A percentile compares a stretch with the other conserved stretches of the same genome.
phyloP scores from a whole-genome alignment of 2,329 filamentous ascomycete species.

The Nothophaeocryptopus gaeumannii region DNA sequence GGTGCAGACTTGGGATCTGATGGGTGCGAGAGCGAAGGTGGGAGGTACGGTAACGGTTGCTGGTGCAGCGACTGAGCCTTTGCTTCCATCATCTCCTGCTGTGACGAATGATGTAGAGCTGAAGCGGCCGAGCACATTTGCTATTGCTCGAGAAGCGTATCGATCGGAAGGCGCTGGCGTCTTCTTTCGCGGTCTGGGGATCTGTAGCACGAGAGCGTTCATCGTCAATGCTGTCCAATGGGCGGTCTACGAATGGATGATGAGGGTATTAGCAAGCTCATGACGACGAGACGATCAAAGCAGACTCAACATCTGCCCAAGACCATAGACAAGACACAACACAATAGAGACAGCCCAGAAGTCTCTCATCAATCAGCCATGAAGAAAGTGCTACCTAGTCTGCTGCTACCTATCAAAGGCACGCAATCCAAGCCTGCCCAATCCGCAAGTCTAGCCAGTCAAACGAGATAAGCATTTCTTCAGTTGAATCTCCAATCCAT shows the following conservation, averaged over 20 bases:
- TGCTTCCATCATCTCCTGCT: conserved; percentile 11
- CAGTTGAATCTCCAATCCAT: no score
- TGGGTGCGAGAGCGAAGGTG: not conserved
- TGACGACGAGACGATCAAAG: not conserved
- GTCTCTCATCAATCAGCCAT: no score
- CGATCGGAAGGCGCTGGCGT: conserved; percentile 67
- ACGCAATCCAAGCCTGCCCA: no score
- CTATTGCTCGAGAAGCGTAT: conserved; percentile 66
- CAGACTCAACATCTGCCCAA: no score
- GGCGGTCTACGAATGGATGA: conserved; percentile 84
- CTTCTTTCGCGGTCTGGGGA: conserved; percentile 76
- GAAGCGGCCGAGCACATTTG: conserved; percentile 53
- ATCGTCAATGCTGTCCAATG: conserved; percentile 91
- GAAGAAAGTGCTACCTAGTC: no score
- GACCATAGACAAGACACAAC: not conserved
- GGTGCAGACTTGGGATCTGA: conserved; percentile 68
- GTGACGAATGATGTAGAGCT: not conserved
- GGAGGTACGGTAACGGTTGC: no score
- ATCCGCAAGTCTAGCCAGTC: no score
- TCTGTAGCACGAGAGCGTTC: conserved; percentile 85
- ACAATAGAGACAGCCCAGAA: not conserved
- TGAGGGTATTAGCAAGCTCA: conserved; percentile 46
- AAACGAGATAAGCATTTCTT: no score
- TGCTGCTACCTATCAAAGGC: no score
- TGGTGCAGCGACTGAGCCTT: not conserved